Evolutionary conservation across 352 stramenopile species (phyloP).

Genomic region (Globisporangium irregulare): DNA sequence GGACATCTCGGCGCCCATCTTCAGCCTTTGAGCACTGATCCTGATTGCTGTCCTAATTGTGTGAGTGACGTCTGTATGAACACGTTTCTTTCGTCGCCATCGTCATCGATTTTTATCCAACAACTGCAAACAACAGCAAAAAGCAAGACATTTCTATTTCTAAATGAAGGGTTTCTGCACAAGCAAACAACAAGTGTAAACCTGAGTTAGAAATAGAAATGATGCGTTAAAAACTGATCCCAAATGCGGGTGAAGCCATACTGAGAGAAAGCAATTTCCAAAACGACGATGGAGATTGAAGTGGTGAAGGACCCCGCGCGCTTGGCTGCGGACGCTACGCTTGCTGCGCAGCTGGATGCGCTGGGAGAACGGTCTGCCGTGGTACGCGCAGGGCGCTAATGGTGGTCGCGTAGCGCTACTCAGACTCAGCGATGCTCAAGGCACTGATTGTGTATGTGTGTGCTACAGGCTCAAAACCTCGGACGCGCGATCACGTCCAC

Average conservation of each 20-base stretch:
- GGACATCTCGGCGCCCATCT: slow-evolving; percentile 64
- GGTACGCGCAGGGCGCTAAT: slow-evolving; percentile 18
- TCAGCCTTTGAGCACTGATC: not conserved
- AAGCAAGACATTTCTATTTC: slow-evolving; percentile 11
- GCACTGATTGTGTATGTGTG: not conserved
- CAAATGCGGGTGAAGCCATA: not conserved
- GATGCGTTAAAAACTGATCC: not conserved
- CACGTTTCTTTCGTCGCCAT: slow-evolving; percentile 3
- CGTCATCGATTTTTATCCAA: not conserved
- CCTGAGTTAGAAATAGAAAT: slow-evolving; percentile 4
- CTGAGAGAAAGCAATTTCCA: not conserved
- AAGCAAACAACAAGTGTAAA: no score
- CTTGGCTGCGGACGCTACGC: slow-evolving; percentile 19
- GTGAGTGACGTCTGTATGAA: not conserved
- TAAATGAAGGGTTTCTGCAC: not conserved
- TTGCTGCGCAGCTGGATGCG: slow-evolving; percentile 33
- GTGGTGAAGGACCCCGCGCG: slow-evolving; percentile 23
- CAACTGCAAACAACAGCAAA: no score
- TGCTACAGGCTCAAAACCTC: slow-evolving; percentile 52
- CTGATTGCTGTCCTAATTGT: not conserved
- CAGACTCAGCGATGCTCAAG: not conserved
- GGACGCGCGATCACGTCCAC: slow-evolving; percentile 58
- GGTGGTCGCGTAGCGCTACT: not conserved
- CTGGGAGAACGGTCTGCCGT: slow-evolving; percentile 45
- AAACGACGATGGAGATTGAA: slow-evolving; percentile 13